Evolutionary conservation across 1,284 basidiomycete genomes (phyloP).

Genomic region (Megacollybia platyphylla): DNA sequence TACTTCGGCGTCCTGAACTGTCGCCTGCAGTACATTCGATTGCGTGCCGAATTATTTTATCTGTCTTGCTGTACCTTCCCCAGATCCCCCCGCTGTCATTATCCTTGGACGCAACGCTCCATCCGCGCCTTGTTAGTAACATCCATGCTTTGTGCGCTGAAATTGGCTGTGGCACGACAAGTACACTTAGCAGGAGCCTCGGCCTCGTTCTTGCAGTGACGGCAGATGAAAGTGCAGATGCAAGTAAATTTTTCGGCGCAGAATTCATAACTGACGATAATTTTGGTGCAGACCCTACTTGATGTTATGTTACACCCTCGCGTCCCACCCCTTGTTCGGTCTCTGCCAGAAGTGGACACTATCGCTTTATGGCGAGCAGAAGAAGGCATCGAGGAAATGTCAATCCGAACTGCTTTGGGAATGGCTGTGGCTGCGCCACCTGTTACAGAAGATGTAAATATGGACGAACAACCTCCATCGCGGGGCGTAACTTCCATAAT

Average conservation of each 20-base stretch:
- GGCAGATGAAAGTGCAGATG: constrained; percentile 10
- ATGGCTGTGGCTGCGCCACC: constrained; percentile 4
- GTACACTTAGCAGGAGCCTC: constrained; percentile 46
- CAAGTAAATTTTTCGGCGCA: constrained; percentile 12
- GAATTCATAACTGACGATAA: neutral
- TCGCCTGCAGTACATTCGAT: constrained; percentile 43
- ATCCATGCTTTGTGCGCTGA: constrained; percentile 36
- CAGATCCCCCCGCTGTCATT: constrained; percentile 41
- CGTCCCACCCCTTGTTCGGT: constrained; percentile 59
- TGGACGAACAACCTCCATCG: constrained; percentile 3
- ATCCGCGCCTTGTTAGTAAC: constrained; percentile 26
- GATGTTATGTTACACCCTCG: constrained; percentile 67
- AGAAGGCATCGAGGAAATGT: constrained; percentile 47
- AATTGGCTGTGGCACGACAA: constrained; percentile 37
- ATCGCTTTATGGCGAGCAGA: constrained; percentile 48
- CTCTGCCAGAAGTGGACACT: constrained; percentile 49
- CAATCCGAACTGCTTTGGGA: constrained; percentile 24
- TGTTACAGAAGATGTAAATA: constrained; percentile 12
- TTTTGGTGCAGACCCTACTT: constrained; percentile 24
- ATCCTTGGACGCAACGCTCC: constrained; percentile 37
- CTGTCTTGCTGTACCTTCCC: constrained; percentile 42
- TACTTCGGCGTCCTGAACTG: constrained; percentile 38
- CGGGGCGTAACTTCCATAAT: neutral
- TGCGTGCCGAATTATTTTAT: constrained; percentile 41
- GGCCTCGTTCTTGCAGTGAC: constrained; percentile 31